Evolutionary conservation across 352 stramenopile species (phyloP).

Genomic region (Aphanomyces invadans): DNA sequence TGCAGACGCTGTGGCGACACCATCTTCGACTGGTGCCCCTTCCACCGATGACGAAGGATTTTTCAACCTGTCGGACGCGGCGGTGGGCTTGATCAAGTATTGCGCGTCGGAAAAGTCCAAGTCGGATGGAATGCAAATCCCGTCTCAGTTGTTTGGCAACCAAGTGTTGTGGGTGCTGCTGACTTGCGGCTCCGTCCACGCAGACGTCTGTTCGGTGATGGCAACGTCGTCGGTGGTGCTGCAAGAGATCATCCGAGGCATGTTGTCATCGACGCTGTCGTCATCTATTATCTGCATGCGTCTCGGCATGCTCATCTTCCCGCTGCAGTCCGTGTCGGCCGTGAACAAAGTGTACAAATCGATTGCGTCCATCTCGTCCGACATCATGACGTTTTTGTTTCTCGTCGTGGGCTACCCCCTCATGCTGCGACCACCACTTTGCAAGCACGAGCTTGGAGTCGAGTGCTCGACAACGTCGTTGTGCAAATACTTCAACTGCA

Average conservation of each 20-base stretch:
- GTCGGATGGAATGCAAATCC: neutral
- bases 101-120: constrained; percentile 32
- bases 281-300: constrained; percentile 69
- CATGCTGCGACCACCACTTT: constrained; percentile 57
- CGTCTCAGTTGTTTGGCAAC: constrained; percentile 59
- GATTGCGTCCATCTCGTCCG: constrained; percentile 26
- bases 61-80: constrained; percentile 52
- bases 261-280: constrained; percentile 52
- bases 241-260: constrained; percentile 50
- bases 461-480: constrained; percentile 56
- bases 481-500: constrained; percentile 55
- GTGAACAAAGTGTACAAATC: constrained; percentile 60
- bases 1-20: neutral
- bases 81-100: constrained; percentile 58
- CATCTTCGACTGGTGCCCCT: neutral
- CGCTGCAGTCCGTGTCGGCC: constrained; percentile 58
- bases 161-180: constrained; percentile 72
- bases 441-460: constrained; percentile 69
- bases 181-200: constrained; percentile 53
- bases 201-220: constrained; percentile 54
- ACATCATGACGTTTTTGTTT: constrained; percentile 56
- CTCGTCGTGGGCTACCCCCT: constrained; percentile 54
- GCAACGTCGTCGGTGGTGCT: constrained; percentile 47
- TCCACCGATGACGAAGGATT: constrained; percentile 12
- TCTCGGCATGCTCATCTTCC: constrained; percentile 79